Conservation (phyloP, 192 early-diverging fungal genomes). For the Linnemannia zychae region DNA sequence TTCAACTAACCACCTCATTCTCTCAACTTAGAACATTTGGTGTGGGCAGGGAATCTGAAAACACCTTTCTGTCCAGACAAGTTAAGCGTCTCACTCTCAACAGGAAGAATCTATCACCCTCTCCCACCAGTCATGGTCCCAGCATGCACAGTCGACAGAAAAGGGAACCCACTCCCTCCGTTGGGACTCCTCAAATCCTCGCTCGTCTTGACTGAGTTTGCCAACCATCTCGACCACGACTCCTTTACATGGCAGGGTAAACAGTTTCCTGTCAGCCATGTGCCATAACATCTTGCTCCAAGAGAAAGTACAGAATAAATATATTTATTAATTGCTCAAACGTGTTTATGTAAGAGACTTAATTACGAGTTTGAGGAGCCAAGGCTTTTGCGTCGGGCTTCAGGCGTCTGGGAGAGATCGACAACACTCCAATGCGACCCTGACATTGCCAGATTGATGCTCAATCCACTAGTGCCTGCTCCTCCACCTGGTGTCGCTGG, state of each 20-base stretch:
- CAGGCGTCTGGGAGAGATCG: constrained; percentile 12
- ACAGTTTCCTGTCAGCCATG: background rate
- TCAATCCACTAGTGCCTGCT: background rate
- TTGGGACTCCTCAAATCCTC: constrained; percentile 45
- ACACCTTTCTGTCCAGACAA: constrained; percentile 39
- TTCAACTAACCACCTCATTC: background rate
- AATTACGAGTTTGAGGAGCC: background rate
- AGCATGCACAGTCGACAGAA: background rate
- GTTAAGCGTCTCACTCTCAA: constrained; percentile 22
- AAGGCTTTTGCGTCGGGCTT: background rate
- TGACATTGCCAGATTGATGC: background rate
- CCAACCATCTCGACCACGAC: constrained; percentile 23
- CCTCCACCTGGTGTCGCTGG: background rate
- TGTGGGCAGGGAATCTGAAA: constrained; percentile 34
- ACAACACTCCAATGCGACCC: constrained; percentile 32
- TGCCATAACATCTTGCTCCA: background rate
- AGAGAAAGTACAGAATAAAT: background rate
- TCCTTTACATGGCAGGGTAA: constrained; percentile 34
- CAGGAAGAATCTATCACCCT: constrained; percentile 48
- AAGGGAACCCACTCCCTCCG: background rate
- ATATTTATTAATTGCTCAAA: no score
- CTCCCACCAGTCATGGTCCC: constrained; percentile 11
- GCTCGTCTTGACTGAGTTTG: constrained; percentile 37
- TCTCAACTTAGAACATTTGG: constrained; percentile 17
- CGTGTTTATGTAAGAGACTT: background rate